phyloP scores from a whole-genome alignment of 2,329 filamentous ascomycete species.

The Fusarium equiseti region DNA sequence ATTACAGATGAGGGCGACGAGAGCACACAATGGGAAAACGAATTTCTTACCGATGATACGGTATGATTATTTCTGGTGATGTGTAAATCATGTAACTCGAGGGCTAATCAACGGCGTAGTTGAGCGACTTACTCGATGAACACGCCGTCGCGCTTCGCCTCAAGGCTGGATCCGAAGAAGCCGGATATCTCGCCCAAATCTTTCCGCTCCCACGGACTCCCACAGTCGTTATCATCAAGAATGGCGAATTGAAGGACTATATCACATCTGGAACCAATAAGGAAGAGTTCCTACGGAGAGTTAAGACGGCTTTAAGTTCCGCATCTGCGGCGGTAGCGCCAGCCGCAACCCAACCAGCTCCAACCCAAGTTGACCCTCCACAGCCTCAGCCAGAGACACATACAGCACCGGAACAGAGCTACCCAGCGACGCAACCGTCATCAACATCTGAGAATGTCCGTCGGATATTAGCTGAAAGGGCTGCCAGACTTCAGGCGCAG shows the following conservation, averaged over 20 bases:
- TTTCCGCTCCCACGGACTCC: slow-evolving; percentile 85
- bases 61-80: slow-evolving; percentile 54
- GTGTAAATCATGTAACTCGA: not conserved
- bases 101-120: slow-evolving; percentile 54
- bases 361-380: slow-evolving; percentile 29
- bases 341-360: slow-evolving; percentile 27
- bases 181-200: slow-evolving; percentile 83
- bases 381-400: slow-evolving; percentile 40
- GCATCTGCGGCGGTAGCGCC: slow-evolving; percentile 33
- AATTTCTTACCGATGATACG: slow-evolving; percentile 70
- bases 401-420: slow-evolving; percentile 27
- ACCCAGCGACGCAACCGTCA: slow-evolving; percentile 35
- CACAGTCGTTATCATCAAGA: slow-evolving; percentile 82
- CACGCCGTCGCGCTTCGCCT: slow-evolving; percentile 79
- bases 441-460: slow-evolving; percentile 52
- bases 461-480: slow-evolving; percentile 63
- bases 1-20: slow-evolving; percentile 65
- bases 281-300: slow-evolving; percentile 71
- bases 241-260: slow-evolving; percentile 83
- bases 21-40: slow-evolving; percentile 78
- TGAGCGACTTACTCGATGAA: slow-evolving; percentile 67
- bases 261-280: slow-evolving; percentile 73
- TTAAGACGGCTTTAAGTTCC: slow-evolving; percentile 52
- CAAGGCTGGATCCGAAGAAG: slow-evolving; percentile 80
- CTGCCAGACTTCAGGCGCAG: slow-evolving; percentile 58